These are phyloP conservation scores for Trapa incisa DNA, from an alignment of 345 rosid species.

Conservation along the genomic window DNA sequence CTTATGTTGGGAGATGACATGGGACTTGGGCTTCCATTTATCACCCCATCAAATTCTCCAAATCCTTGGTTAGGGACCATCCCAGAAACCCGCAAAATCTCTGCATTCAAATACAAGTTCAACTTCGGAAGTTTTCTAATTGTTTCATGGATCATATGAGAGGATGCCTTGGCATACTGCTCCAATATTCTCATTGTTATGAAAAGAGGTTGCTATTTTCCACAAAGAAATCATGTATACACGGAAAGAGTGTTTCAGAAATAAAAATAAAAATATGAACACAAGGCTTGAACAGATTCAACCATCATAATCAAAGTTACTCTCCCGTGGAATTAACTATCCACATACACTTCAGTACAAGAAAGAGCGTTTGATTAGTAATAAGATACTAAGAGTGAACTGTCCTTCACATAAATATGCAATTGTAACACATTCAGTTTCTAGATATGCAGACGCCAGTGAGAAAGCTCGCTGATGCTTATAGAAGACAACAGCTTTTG, in stretches of 20 bases:
- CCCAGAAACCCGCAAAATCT: conserved; percentile 70
- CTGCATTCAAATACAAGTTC: conserved; percentile 30
- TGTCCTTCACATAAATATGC: not conserved
- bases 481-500: not conserved
- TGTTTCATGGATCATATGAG: not conserved
- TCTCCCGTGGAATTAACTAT: no score
- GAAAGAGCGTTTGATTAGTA: not conserved
- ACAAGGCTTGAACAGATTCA: no score
- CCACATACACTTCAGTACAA: not conserved
- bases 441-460: not conserved
- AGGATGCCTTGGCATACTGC: not conserved
- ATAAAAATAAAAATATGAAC: not conserved
- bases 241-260: not conserved
- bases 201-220: not conserved
- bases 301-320: no score
- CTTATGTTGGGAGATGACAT: conserved; percentile 85
- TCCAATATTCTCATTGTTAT: not conserved
- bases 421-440: not conserved
- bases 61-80: conserved; percentile 85
- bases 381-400: not conserved
- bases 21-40: conserved; percentile 95
- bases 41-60: conserved; percentile 66
- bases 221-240: not conserved
- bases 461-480: not conserved
- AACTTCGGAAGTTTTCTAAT: not conserved